Conservation (phyloP, 1,284 basidiomycete genomes). For the Tilletiaria anomala region DNA sequence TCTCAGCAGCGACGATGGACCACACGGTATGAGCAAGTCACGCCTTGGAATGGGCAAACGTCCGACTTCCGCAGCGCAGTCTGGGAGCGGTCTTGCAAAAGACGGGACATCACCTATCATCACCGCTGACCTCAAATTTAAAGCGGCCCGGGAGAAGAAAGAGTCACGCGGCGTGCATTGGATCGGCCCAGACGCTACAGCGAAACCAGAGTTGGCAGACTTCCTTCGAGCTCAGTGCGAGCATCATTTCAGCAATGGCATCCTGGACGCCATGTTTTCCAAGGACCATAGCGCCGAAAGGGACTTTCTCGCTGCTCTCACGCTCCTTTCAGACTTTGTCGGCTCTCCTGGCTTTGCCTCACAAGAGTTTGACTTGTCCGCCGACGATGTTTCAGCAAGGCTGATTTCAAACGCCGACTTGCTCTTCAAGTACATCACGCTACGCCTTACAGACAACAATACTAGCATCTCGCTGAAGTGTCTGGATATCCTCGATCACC, state of each 20-base stretch:
- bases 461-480: conserved; percentile 79
- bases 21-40: no score
- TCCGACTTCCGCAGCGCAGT: no score
- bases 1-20: conserved; percentile 18
- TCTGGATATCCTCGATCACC: conserved; percentile 68
- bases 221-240: neutral
- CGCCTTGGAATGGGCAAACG: no score
- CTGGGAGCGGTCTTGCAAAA: no score
- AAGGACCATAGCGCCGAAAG: conserved; percentile 91
- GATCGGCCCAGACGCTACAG: conserved; percentile 50
- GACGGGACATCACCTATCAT: conserved; percentile 46
- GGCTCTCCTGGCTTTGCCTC: conserved; percentile 46
- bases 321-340: conserved; percentile 61
- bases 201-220: neutral
- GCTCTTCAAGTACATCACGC: conserved; percentile 80
- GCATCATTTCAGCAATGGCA: conserved; percentile 44
- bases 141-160: conserved; percentile 58
- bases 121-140: conserved; percentile 58
- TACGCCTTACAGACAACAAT: conserved; percentile 81
- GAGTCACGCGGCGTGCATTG: conserved; percentile 42
- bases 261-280: conserved; percentile 48
- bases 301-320: conserved; percentile 69
- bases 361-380: conserved; percentile 49
- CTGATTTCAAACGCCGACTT: conserved; percentile 82
- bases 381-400: conserved; percentile 52